Conservation (phyloP, 2,329 filamentous ascomycete species). For the Zymoseptoria crescenta region DNA sequence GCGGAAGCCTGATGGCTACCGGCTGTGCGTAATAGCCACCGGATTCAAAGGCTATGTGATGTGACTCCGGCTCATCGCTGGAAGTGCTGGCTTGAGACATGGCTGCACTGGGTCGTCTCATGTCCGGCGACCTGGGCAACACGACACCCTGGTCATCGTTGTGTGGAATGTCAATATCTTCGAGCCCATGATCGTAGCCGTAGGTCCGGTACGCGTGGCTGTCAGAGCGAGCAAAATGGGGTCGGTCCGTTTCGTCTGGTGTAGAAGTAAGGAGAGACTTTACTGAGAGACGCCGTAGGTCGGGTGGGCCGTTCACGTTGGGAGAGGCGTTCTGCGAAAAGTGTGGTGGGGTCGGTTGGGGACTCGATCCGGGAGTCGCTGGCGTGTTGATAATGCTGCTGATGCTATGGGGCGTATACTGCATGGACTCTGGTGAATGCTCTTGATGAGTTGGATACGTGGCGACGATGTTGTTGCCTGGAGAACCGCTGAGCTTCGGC, state of each 20-base stretch:
- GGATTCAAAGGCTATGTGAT: constrained; percentile 47
- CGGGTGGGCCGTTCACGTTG: constrained; percentile 31
- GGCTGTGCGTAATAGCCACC: constrained; percentile 64
- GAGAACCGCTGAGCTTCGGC: constrained; percentile 22
- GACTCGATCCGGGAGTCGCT: constrained; percentile 37
- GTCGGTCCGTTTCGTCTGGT: constrained; percentile 28
- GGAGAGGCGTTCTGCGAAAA: constrained; percentile 10
- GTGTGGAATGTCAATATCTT: constrained; percentile 60
- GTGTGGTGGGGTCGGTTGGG: constrained; percentile 23
- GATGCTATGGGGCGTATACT: constrained; percentile 34
- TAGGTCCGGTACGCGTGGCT: constrained; percentile 41
- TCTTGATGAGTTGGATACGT: constrained; percentile 23
- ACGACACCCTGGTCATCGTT: constrained; percentile 67
- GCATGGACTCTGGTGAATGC: constrained; percentile 31
- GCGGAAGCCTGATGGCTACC: constrained; percentile 56
- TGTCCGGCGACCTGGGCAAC: constrained; percentile 25
- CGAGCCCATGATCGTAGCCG: constrained; percentile 63
- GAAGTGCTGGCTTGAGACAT: constrained; percentile 24
- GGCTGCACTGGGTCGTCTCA: constrained; percentile 24
- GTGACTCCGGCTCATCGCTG: constrained; percentile 20
- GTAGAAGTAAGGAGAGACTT: constrained; percentile 55
- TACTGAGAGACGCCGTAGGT: constrained; percentile 53
- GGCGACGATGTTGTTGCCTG: constrained; percentile 14
- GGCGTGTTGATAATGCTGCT: constrained; percentile 33
- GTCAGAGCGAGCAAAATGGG: constrained; percentile 7